These are phyloP conservation scores for Scutellaria barbata DNA, from an alignment of 257 asterid species.

Conservation along the genomic window DNA sequence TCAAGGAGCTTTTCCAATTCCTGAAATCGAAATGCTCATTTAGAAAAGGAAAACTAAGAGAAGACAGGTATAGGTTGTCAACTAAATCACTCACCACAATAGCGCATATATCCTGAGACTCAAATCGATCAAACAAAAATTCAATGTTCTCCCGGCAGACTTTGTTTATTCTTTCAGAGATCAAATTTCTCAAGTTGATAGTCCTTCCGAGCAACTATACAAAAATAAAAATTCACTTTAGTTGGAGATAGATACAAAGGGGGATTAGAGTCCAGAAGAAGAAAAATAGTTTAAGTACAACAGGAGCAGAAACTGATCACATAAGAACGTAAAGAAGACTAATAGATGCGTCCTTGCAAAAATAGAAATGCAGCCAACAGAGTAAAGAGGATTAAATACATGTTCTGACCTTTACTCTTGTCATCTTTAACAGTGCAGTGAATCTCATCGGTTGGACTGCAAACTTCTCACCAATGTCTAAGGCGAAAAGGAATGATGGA, in stretches of 20 bases:
- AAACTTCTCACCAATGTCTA: slow-evolving; percentile 88
- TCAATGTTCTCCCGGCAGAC: slow-evolving; percentile 87
- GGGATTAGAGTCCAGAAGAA: background rate
- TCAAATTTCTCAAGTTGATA: slow-evolving; percentile 88
- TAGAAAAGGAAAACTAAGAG: slow-evolving; percentile 27
- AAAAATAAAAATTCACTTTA: slow-evolving; percentile 30
- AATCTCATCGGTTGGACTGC: slow-evolving; percentile 91
- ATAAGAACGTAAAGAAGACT: background rate
- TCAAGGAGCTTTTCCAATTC: slow-evolving; percentile 89
- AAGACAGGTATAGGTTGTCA: slow-evolving; percentile 25
- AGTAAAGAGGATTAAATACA: slow-evolving; percentile 23
- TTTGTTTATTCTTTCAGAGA: slow-evolving; percentile 89
- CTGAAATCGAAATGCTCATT: slow-evolving; percentile 51
- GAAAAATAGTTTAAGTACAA: background rate
- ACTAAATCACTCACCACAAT: slow-evolving; percentile 67
- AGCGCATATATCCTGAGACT: slow-evolving; percentile 94
- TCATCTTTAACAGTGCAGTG: slow-evolving; percentile 70
- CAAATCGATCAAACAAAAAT: slow-evolving; percentile 87
- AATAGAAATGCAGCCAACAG: slow-evolving; percentile 15
- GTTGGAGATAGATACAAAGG: slow-evolving; percentile 13
- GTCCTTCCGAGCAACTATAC: slow-evolving; percentile 93
- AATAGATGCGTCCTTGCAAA: background rate
- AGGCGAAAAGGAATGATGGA: slow-evolving; percentile 91
- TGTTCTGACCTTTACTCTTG: slow-evolving; percentile 83
- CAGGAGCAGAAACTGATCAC: background rate